phyloP scores from a whole-genome alignment of 352 stramenopile genomes.

The Elongisporangium prolatum region DNA sequence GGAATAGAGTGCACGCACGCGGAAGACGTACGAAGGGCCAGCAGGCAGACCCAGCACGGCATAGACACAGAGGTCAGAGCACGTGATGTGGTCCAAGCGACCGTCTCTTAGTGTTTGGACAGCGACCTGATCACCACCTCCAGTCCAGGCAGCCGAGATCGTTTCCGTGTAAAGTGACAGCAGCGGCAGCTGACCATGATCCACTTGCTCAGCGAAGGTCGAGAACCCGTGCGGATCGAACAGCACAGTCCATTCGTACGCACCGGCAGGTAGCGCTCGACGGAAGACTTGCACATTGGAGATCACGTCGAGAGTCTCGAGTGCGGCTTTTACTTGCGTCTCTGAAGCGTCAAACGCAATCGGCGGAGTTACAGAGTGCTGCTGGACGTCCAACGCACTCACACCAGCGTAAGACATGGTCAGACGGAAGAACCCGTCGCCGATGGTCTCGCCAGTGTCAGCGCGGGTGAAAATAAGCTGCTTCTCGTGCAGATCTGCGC shows the following conservation, averaged over 20 bases:
- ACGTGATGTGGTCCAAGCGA: conserved; percentile 14
- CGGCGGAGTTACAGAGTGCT: conserved; percentile 34
- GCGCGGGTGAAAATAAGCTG: conserved; percentile 50
- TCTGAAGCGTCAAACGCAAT: conserved; percentile 78
- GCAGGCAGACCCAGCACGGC: conserved; percentile 16
- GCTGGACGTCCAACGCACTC: conserved; percentile 30
- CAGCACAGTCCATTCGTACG: conserved; percentile 48
- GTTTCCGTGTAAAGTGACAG: conserved; percentile 50
- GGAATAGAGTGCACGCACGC: conserved; percentile 39
- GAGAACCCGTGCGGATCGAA: conserved; percentile 28
- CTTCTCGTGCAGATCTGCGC: conserved; percentile 27
- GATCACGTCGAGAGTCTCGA: conserved; percentile 73
- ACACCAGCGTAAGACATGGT: conserved; percentile 31
- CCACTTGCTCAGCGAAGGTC: conserved; percentile 11
- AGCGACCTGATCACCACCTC: conserved; percentile 41
- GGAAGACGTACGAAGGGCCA: conserved; percentile 34
- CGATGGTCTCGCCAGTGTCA: conserved; percentile 37
- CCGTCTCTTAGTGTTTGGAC: conserved; percentile 35
- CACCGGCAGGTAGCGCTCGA: conserved; percentile 16
- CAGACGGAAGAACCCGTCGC: conserved; percentile 51
- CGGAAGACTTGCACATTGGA: conserved; percentile 51
- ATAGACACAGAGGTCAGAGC: conserved; percentile 19
- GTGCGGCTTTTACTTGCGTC: conserved; percentile 47
- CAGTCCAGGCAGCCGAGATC: conserved; percentile 39
- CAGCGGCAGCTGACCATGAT: conserved; percentile 24